phyloP scores from a whole-genome alignment of 202 grass and related monocot genomes.

The Alloteropsis angusta region DNA sequence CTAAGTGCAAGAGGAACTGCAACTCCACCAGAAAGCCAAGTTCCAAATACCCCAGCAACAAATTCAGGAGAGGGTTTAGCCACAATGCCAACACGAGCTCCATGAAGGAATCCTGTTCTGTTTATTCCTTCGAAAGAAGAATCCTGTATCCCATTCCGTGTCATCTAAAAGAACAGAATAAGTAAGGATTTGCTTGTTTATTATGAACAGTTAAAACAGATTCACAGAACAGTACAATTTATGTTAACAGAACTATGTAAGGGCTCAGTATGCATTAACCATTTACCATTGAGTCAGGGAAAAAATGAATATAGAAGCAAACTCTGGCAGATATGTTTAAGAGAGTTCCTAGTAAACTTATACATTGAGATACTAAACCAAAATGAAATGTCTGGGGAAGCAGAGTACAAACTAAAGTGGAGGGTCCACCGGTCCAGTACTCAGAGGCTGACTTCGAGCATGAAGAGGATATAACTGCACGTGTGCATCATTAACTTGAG shows the following conservation, averaged over 20 bases:
- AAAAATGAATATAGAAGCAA: slow-evolving; percentile 5
- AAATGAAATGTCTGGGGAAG: not conserved
- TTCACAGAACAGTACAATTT: slow-evolving; percentile 9
- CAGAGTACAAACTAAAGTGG: not conserved
- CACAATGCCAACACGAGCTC: slow-evolving; percentile 72
- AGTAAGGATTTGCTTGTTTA: not conserved
- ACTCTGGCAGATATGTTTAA: not conserved
- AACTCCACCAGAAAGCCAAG: slow-evolving; percentile 94
- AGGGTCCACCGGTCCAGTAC: not conserved
- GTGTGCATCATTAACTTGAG: not conserved
- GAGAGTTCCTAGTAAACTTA: not conserved
- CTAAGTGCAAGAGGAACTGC: slow-evolving; percentile 90
- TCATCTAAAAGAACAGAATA: slow-evolving; percentile 11
- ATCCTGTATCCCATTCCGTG: slow-evolving; percentile 13
- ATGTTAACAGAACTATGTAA: not conserved
- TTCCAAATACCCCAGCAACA: slow-evolving; percentile 82
- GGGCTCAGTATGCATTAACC: not conserved
- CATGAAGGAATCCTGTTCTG: slow-evolving; percentile 44
- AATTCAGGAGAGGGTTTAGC: slow-evolving; percentile 98
- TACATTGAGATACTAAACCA: not conserved
- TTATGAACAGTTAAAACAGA: not conserved
- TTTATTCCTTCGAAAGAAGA: slow-evolving; percentile 31
- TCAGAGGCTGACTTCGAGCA: not conserved
- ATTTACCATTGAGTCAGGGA: not conserved
- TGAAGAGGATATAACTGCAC: not conserved